phyloP scores from a whole-genome alignment of 2,329 filamentous ascomycete genomes.

The Bisporella sp. region DNA sequence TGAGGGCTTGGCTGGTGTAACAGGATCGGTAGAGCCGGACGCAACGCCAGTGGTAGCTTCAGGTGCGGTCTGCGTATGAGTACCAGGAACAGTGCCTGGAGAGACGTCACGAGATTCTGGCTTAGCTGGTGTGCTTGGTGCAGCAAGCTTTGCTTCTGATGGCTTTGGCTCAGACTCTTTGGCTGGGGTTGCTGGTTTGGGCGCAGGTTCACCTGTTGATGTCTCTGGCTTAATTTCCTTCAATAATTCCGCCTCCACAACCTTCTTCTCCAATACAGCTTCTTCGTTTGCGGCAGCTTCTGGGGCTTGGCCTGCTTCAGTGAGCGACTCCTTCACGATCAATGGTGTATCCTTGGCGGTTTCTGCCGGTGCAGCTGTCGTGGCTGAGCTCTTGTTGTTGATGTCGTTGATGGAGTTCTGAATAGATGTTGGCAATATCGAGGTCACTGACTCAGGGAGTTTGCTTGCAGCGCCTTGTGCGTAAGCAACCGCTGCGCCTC shows the following conservation, averaged over 20 bases:
- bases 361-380: constrained; percentile 30
- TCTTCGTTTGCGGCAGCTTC: constrained; percentile 65
- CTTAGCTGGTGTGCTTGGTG: constrained; percentile 6
- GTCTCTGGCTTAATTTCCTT: constrained; percentile 46
- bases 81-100: constrained; percentile 22
- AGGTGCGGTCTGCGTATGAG: constrained; percentile 19
- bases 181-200: constrained; percentile 31
- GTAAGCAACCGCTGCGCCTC: constrained; percentile 33
- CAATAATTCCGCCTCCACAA: constrained; percentile 67
- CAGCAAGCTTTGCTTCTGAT: not conserved
- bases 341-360: constrained; percentile 45
- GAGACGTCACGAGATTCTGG: constrained; percentile 23
- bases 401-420: constrained; percentile 45
- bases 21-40: constrained; percentile 10
- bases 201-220: constrained; percentile 23
- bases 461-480: constrained; percentile 32
- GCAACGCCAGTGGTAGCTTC: constrained; percentile 20
- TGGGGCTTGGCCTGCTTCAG: constrained; percentile 51
- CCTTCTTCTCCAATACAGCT: constrained; percentile 69
- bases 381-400: constrained; percentile 35
- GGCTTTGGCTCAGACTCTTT: not conserved
- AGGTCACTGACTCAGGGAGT: constrained; percentile 46
- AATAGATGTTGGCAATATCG: constrained; percentile 46
- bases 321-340: constrained; percentile 51
- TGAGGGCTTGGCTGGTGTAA: constrained; percentile 13